phyloP scores from a whole-genome alignment of 352 stramenopile genomes.

The Phytophthora constricta region DNA sequence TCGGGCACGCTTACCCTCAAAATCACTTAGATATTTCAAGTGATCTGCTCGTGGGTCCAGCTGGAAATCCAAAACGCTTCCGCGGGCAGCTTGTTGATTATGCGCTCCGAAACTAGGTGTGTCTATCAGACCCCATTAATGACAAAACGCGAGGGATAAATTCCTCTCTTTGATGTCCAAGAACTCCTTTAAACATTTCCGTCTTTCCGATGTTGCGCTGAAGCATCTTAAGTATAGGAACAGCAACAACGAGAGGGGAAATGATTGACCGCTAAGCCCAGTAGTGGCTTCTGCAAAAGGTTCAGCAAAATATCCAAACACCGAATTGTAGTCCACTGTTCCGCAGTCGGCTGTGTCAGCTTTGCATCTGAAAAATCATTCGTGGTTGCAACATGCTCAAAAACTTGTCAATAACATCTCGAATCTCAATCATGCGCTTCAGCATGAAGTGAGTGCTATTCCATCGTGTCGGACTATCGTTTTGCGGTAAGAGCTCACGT shows the following conservation, averaged over 20 bases:
- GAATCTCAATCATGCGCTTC: neutral
- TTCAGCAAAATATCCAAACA: neutral
- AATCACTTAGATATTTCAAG: neutral
- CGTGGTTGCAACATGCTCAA: neutral
- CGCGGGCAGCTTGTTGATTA: neutral
- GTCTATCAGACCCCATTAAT: constrained; percentile 1
- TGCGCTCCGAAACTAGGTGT: neutral
- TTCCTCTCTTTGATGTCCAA: neutral
- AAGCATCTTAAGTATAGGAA: neutral
- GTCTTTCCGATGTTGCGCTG: neutral
- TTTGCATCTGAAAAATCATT: neutral
- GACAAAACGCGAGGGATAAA: neutral
- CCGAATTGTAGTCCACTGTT: constrained; percentile 6
- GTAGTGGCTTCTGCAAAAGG: neutral
- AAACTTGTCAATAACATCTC: constrained; percentile 1
- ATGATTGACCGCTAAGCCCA: neutral
- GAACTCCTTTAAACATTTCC: neutral
- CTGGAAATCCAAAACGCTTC: neutral
- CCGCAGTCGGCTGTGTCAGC: constrained; percentile 1
- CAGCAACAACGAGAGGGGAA: constrained; percentile 3
- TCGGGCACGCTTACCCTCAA: neutral
- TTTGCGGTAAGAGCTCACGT: neutral
- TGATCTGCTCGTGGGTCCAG: neutral
- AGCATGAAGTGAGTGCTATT: constrained; percentile 8
- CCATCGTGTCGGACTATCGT: neutral